Evolutionary conservation across 805 yeast species (phyloP).

Genomic region (Yarrowia keelungensis): DNA sequence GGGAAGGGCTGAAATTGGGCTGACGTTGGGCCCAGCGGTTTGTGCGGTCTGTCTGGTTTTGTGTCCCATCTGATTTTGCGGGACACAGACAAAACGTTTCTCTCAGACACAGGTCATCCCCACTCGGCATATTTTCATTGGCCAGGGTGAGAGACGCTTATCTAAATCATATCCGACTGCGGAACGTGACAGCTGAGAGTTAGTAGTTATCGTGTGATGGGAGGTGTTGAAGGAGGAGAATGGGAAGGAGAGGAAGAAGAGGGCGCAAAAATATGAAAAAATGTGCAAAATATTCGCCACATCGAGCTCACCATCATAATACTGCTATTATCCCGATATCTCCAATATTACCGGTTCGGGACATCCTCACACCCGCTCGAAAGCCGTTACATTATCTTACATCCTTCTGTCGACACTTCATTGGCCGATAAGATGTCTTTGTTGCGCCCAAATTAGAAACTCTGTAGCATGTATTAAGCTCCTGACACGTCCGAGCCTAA

Average conservation of each 20-base stretch:
- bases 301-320: too few species aligned
- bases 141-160: slow-evolving; percentile 10
- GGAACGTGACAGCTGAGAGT: slow-evolving; percentile 22
- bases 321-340: neutral
- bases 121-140: slow-evolving; percentile 23
- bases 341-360: neutral
- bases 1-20: neutral
- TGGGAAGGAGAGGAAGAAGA: neutral
- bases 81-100: too few species aligned
- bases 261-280: neutral
- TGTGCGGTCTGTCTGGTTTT: too few species aligned
- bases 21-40: too few species aligned
- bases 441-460: slow-evolving; percentile 38
- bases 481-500: neutral
- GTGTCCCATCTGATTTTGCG: too few species aligned
- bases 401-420: slow-evolving; percentile 37
- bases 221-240: neutral
- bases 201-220: slow-evolving; percentile 16
- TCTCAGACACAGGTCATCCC: neutral
- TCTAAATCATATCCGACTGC: slow-evolving; percentile 37
- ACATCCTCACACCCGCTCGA: neutral
- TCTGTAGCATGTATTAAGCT: slow-evolving; percentile 22
- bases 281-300: neutral
- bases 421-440: slow-evolving; percentile 39
- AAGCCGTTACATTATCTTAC: slow-evolving; percentile 37